phyloP scores from a whole-genome alignment of 495 filamentous ascomycete species.

The Tuber indicum region DNA sequence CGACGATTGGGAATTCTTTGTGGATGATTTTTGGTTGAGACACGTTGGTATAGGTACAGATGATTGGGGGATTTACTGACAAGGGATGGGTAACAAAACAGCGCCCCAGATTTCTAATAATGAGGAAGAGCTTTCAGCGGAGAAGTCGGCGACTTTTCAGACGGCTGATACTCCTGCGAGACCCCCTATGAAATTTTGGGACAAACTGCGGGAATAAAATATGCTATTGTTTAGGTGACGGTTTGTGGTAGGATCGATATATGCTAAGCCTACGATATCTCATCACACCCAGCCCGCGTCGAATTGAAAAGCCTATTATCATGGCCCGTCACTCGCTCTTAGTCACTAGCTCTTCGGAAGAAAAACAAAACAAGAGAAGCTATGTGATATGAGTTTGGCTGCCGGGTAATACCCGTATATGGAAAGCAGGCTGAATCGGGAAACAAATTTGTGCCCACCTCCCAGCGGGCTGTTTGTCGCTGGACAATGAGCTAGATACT shows the following conservation, averaged over 20 bases:
- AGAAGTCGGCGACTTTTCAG: neutral
- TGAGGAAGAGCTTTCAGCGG: neutral
- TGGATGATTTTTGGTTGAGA: conserved; percentile 42
- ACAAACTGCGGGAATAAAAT: neutral
- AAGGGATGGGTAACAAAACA: conserved; percentile 9
- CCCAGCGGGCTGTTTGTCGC: neutral
- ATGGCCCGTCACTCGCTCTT: neutral
- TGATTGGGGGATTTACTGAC: neutral
- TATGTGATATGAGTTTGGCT: neutral
- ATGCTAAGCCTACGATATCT: neutral
- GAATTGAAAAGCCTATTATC: neutral
- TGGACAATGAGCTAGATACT: neutral
- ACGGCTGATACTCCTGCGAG: neutral
- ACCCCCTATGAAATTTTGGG: neutral
- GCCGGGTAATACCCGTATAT: neutral
- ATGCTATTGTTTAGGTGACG: neutral
- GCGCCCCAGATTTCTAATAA: neutral
- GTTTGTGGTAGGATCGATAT: neutral
- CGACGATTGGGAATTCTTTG: conserved; percentile 44
- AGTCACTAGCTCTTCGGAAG: neutral
- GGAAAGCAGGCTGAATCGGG: neutral
- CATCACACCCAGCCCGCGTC: neutral
- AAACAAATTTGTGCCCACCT: neutral
- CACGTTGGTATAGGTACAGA: conserved; percentile 8
- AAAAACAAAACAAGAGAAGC: neutral